These are phyloP conservation scores for Rhizopogon vinicolor DNA, from an alignment of 768 basidiomycete genomes.

Conservation along the genomic window DNA sequence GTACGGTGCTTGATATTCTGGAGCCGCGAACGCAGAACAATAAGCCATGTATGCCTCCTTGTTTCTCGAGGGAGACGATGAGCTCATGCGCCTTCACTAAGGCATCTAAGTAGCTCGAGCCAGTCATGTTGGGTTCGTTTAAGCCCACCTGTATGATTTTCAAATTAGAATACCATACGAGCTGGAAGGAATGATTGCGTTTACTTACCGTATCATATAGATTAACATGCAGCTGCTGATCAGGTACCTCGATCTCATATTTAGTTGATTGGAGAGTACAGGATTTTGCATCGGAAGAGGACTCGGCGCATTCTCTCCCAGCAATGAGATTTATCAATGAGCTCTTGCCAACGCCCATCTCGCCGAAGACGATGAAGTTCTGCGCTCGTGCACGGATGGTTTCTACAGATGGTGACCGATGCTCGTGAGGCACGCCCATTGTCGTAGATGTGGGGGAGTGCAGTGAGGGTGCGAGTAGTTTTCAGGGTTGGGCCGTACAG, in stretches of 20 bases:
- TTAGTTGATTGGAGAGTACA: too few relatives aligned
- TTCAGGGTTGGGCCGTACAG: too few relatives aligned
- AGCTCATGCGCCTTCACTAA: conserved; percentile 27
- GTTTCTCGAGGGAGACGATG: conserved; percentile 25
- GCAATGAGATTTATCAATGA: conserved; percentile 8
- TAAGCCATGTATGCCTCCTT: conserved; percentile 35
- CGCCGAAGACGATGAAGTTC: conserved; percentile 6
- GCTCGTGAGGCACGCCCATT: too few relatives aligned
- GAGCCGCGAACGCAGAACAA: conserved; percentile 26
- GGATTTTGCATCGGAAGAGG: background rate
- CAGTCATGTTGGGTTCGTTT: conserved; percentile 21
- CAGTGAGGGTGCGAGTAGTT: too few relatives aligned
- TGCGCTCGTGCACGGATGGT: too few relatives aligned
- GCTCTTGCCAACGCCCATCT: conserved; percentile 8
- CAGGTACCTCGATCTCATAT: too few relatives aligned
- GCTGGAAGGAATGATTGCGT: too few relatives aligned
- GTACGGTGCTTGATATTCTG: conserved; percentile 23
- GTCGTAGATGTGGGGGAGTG: too few relatives aligned
- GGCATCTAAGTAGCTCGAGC: conserved; percentile 17
- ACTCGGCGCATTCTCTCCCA: background rate
- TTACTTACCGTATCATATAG: too few relatives aligned
- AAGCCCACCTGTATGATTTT: conserved; percentile 11
- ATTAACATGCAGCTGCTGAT: too few relatives aligned
- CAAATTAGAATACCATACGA: background rate
- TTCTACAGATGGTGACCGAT: too few relatives aligned